Evolutionary conservation across 176 grass and related monocot genomes (phyloP).

Genomic region (Raddia guianensis): DNA sequence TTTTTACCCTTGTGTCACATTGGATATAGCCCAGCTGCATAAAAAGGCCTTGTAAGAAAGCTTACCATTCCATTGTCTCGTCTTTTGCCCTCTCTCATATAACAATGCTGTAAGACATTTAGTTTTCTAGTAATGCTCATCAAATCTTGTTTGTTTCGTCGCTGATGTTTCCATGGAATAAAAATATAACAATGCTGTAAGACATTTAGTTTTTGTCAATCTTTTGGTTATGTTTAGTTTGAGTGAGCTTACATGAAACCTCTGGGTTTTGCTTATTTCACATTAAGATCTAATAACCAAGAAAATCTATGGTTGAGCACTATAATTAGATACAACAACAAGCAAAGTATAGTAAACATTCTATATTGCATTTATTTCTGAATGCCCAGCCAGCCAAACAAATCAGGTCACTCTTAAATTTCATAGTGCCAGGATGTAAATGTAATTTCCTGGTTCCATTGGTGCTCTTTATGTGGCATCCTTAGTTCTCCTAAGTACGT

Average conservation of each 20-base stretch:
- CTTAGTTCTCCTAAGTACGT: neutral
- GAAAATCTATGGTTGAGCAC: neutral
- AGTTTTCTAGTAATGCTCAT: neutral
- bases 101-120: neutral
- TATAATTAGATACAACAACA: neutral
- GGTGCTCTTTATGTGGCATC: neutral
- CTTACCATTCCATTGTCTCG: conserved; percentile 8
- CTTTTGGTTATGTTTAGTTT: neutral
- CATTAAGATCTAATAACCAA: neutral
- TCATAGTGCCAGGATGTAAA: neutral
- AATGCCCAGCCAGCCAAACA: neutral
- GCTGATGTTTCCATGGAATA: neutral
- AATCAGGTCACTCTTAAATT: neutral
- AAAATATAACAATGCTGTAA: too few species aligned
- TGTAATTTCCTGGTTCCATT: neutral
- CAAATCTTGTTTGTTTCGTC: neutral
- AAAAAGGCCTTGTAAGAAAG: neutral
- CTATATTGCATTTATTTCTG: neutral
- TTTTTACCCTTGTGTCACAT: neutral
- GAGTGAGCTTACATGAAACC: neutral
- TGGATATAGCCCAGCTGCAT: neutral
- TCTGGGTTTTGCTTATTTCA: neutral
- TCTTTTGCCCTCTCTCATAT: neutral
- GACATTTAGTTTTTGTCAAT: neutral
- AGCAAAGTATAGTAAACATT: neutral